Percentiles rank a stretch among this genome's conserved stretches.
These are phyloP conservation scores for Mercurialis annua DNA, from an alignment of 345 rosid genomes.

Conservation along the genomic window DNA sequence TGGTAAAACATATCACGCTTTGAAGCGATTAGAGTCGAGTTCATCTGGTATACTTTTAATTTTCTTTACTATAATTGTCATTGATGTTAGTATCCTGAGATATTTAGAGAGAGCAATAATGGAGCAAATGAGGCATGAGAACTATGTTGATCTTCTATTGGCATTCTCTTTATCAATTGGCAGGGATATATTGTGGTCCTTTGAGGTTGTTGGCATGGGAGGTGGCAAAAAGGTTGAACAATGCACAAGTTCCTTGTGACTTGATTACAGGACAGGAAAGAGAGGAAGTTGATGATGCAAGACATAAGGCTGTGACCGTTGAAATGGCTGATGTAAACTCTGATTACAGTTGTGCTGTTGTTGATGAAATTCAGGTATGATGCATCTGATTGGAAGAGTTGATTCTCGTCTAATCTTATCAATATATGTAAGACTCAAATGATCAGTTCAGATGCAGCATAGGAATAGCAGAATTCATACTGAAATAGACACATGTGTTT, in stretches of 20 bases:
- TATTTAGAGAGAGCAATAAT: not conserved
- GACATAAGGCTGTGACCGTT: conserved; percentile 86
- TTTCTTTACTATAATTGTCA: not conserved
- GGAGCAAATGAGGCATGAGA: not conserved
- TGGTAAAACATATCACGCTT: conserved; percentile 83
- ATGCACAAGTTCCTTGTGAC: conserved; percentile 82
- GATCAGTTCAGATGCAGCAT: not conserved
- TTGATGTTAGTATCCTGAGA: not conserved
- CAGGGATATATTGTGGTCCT: conserved; percentile 96
- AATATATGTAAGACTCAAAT: not conserved
- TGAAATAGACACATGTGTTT: not conserved
- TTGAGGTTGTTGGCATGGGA: conserved; percentile 96
- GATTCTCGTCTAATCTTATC: not conserved
- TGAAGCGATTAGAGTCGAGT: conserved; percentile 68
- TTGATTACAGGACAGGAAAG: conserved; percentile 91
- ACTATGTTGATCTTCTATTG: not conserved
- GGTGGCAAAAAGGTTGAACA: conserved; percentile 82
- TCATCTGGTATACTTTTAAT: conserved; percentile 57
- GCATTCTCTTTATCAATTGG: conserved; percentile 18
- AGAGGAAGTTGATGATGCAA: conserved; percentile 81
- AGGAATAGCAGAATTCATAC: not conserved
- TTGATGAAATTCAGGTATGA: conserved; percentile 84
- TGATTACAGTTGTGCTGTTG: conserved; percentile 69
- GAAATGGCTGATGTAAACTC: conserved; percentile 87
- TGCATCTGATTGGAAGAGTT: not conserved